Base-by-base conservation (phyloP, 805 yeast genomes). In the Clavispora carvajalis region DNA sequence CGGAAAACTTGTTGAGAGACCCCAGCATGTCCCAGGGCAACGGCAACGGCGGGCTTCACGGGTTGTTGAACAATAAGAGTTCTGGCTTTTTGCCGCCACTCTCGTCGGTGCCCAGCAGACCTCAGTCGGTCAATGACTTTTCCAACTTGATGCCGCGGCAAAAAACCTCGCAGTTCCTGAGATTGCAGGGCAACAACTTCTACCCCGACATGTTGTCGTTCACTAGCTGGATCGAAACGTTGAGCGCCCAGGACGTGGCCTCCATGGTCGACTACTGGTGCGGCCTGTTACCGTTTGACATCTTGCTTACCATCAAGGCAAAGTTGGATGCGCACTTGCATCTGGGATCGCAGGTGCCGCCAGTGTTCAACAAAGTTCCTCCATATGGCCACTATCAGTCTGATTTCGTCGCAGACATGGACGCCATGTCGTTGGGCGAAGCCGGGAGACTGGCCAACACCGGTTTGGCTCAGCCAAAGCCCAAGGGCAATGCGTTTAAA, bases 221-320 rank as follows among this genome's bases (percentile, higher is more conserved):
- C 47, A 67, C 74, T 46, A 64, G 28, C 34, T 51, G 55, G 55
- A 39, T 51, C 28, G 55, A 51, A 41, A 44, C 19, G 35, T 63
- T 79, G 55, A 66, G 63, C 36, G 68, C 75, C n/a, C 69, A 67
- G 34, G 82, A 79, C 46, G 76, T 68, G 48, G 63, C 73, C 41
- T 62, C 74, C 37, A 73, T 77, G 58, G 66, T 77, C 44, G 83
- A 78, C 49, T 73, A 76, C 53, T 59, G 79, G 55, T 63, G 80
- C 43, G 62, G 70, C 35, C 64, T 65, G 43, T 58, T 79, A 48
- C 73, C 77, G 7, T 71, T 74, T 40, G 82, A 79, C 47, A 71
- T 74, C 12, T 57, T 77, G 45, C 61, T 69, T 25, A 66, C 76
- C 37, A 73, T 79, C 40, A 73, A 69, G 53, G 53, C 71, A 22